These are phyloP conservation scores for Monarda citriodora DNA, from an alignment of 305 asterid species.

Conservation along the genomic window DNA sequence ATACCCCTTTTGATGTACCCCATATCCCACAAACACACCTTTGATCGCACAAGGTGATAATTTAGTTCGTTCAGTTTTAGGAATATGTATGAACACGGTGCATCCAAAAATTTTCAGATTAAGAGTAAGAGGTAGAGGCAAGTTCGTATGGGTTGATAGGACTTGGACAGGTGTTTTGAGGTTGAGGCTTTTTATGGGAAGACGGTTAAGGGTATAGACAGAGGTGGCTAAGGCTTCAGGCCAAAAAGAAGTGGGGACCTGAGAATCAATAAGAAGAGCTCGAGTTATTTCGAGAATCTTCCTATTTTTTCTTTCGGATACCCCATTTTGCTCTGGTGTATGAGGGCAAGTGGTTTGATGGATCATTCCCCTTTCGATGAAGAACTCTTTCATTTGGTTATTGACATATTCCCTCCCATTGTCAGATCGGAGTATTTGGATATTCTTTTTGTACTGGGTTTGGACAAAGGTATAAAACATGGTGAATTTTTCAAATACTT, in stretches of 20 bases:
- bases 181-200: neutral
- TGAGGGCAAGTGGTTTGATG: neutral
- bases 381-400: neutral
- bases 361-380: neutral
- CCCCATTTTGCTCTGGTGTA: neutral
- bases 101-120: neutral
- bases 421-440: no score
- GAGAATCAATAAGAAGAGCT: neutral
- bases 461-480: no score
- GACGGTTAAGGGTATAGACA: neutral
- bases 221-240: neutral
- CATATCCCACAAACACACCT: neutral
- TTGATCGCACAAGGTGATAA: no score
- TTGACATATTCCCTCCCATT: conserved; percentile 1
- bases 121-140: neutral
- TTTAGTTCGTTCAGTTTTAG: neutral
- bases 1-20: neutral
- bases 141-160: neutral
- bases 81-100: neutral
- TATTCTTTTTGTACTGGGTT: no score
- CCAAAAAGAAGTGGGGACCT: neutral
- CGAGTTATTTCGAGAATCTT: neutral
- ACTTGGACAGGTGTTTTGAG: neutral
- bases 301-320: neutral
- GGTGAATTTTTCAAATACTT: no score